Percentiles rank a stretch among this genome's conserved stretches.
Conservation (phyloP, 2,329 filamentous ascomycete genomes). For the Sphaerulina vaccinii region DNA sequence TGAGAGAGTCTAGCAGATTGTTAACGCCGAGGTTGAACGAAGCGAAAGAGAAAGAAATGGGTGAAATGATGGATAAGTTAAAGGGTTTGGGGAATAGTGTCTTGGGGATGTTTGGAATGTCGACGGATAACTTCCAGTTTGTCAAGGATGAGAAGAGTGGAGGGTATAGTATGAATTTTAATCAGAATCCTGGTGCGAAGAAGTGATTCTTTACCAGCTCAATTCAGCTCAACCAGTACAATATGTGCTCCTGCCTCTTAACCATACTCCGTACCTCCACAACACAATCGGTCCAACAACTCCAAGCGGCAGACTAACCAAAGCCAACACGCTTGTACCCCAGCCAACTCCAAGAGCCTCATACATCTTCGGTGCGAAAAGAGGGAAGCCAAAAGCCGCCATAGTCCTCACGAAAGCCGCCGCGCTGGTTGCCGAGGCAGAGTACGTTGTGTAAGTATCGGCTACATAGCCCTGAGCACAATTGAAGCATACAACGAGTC, state of each 20-base stretch:
- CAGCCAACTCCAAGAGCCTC: constrained; percentile 40
- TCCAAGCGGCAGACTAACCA: constrained; percentile 21
- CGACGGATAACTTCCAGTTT: constrained; percentile 93
- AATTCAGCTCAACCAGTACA: constrained; percentile 21
- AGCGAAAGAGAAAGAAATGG: constrained; percentile 83
- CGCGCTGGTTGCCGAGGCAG: constrained; percentile 50
- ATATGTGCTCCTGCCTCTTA: constrained; percentile 27
- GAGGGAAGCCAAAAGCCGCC: constrained; percentile 50
- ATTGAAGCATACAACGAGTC: constrained; percentile 27
- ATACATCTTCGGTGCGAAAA: constrained; percentile 50
- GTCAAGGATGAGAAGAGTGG: constrained; percentile 85
- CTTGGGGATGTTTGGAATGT: constrained; percentile 87
- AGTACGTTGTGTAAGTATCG: constrained; percentile 50
- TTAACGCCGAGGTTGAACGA: constrained; percentile 69
- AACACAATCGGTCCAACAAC: constrained; percentile 23
- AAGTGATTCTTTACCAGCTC: no score
- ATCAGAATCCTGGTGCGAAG: constrained; percentile 43
- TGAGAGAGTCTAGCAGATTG: constrained; percentile 62
- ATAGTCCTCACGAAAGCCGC: constrained; percentile 47
- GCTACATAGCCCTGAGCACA: constrained; percentile 42
- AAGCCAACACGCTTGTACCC: constrained; percentile 36
- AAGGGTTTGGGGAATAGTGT: constrained; percentile 91
- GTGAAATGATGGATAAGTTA: constrained; percentile 96
- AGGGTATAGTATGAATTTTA: constrained; percentile 92
- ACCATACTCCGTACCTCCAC: constrained; percentile 22